Evolutionary conservation across 225 moss, liverwort and hornwort species (phyloP).

Genomic region (Ulota crispa): DNA sequence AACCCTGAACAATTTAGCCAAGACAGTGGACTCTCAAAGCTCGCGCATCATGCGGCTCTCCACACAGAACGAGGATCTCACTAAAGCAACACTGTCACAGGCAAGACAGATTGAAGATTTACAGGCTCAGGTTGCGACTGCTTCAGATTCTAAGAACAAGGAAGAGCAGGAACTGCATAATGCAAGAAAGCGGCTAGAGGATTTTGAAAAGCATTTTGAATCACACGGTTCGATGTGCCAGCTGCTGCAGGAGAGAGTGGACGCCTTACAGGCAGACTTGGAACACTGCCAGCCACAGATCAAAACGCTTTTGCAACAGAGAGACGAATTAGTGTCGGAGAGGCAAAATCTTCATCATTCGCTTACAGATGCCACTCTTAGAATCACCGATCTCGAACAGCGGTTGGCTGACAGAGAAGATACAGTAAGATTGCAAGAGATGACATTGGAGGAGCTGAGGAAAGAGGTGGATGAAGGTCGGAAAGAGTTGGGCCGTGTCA

Average conservation of each 20-base stretch:
- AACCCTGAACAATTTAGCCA: slow-evolving; percentile 72
- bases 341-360: slow-evolving; percentile 42
- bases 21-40: slow-evolving; percentile 83
- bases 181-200: slow-evolving; percentile 43
- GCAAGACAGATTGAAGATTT: slow-evolving; percentile 74
- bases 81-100: slow-evolving; percentile 54
- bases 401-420: slow-evolving; percentile 48
- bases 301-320: slow-evolving; percentile 39
- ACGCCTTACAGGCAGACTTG: slow-evolving; percentile 43
- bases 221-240: slow-evolving; percentile 46
- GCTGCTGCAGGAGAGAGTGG: slow-evolving; percentile 49
- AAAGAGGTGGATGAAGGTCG: slow-evolving; percentile 36
- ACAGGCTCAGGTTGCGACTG: slow-evolving; percentile 47
- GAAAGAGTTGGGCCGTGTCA: slow-evolving; percentile 35
- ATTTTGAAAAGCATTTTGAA: slow-evolving; percentile 38
- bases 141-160: slow-evolving; percentile 41
- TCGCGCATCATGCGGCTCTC: slow-evolving; percentile 84
- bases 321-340: slow-evolving; percentile 40
- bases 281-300: slow-evolving; percentile 45
- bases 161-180: slow-evolving; percentile 38
- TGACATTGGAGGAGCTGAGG: slow-evolving; percentile 28
- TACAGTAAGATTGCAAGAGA: slow-evolving; percentile 29
- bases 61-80: slow-evolving; percentile 74
- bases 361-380: slow-evolving; percentile 29
- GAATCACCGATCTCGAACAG: slow-evolving; percentile 43